These are phyloP conservation scores for Reticulomyxa filosa DNA, from an alignment of 78 protist genomes.

Conservation along the genomic window DNA sequence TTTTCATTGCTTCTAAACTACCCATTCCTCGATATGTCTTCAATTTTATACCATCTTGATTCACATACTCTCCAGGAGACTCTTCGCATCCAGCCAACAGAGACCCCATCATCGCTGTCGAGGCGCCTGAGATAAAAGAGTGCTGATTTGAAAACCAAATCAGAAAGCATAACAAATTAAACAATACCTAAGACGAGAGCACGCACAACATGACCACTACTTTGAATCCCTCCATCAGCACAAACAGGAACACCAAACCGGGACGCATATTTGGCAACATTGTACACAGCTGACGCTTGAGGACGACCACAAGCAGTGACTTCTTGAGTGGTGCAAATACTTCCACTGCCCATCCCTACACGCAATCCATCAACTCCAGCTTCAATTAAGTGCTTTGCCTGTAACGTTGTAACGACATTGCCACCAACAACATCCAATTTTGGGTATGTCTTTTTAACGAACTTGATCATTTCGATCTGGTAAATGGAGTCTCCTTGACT, in stretches of 20 bases:
- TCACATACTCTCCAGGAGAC: slow-evolving; percentile 68
- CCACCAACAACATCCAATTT: slow-evolving; percentile 42
- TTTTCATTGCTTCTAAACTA: slow-evolving; percentile 5
- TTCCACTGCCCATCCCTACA: slow-evolving; percentile 87
- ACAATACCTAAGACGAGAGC: slow-evolving; percentile 71
- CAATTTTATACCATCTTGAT: slow-evolving; percentile 22
- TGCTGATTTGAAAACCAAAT: no score
- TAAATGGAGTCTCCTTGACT: slow-evolving; percentile 27
- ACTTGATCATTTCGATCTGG: slow-evolving; percentile 30
- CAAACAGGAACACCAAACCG: slow-evolving; percentile 43
- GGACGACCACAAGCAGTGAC: slow-evolving; percentile 59
- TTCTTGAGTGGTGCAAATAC: slow-evolving; percentile 80
- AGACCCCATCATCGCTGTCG: slow-evolving; percentile 77
- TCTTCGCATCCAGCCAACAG: slow-evolving; percentile 80
- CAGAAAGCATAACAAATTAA: no score
- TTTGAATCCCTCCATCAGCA: slow-evolving; percentile 83
- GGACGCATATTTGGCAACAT: no score
- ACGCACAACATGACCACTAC: slow-evolving; percentile 66
- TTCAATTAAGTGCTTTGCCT: slow-evolving; percentile 47
- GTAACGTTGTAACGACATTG: slow-evolving; percentile 57
- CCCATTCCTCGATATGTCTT: slow-evolving; percentile 5
- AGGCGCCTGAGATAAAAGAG: no score
- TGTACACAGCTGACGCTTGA: slow-evolving; percentile 59
- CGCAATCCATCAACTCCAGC: slow-evolving; percentile 78
- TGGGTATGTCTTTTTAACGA: slow-evolving; percentile 23